These are phyloP conservation scores for Elongisporangium anandrum DNA, from an alignment of 352 stramenopile genomes.

Conservation along the genomic window DNA sequence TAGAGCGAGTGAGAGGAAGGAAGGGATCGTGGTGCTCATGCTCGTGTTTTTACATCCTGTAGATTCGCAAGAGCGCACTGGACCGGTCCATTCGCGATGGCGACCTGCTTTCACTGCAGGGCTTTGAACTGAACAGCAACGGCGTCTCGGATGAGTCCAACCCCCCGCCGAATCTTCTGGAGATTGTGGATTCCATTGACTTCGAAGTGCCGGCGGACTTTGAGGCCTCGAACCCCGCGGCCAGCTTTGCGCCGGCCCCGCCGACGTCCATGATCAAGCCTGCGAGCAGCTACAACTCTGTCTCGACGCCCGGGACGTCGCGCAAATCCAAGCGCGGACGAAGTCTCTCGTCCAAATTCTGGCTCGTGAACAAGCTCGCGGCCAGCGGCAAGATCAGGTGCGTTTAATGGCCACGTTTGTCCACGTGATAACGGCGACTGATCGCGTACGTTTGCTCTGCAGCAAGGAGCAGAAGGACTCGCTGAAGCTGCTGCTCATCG, in stretches of 20 bases:
- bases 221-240: background rate
- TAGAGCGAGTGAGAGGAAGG: background rate
- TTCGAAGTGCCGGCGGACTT: slow-evolving; percentile 48
- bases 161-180: slow-evolving; percentile 59
- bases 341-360: slow-evolving; percentile 83
- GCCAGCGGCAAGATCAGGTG: slow-evolving; percentile 74
- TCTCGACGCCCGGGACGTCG: slow-evolving; percentile 11
- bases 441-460: slow-evolving; percentile 1
- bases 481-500: slow-evolving; percentile 77
- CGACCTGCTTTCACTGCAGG: slow-evolving; percentile 68
- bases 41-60: background rate
- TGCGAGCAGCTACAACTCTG: slow-evolving; percentile 6
- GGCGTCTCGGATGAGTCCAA: slow-evolving; percentile 20
- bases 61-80: slow-evolving; percentile 68
- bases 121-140: slow-evolving; percentile 33
- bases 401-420: slow-evolving; percentile 4
- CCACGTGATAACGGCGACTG: background rate
- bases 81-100: slow-evolving; percentile 81
- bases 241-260: slow-evolving; percentile 10
- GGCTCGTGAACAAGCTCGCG: slow-evolving; percentile 81
- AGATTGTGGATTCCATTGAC: slow-evolving; percentile 67
- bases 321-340: slow-evolving; percentile 65
- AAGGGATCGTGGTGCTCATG: background rate
- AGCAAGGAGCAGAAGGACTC: slow-evolving; percentile 79
- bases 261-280: slow-evolving; percentile 26